Evolutionary conservation across 495 filamentous ascomycete genomes (phyloP), one percentile per base, ranked within the genome.

Genomic region (Penicillium taxi): DNA sequence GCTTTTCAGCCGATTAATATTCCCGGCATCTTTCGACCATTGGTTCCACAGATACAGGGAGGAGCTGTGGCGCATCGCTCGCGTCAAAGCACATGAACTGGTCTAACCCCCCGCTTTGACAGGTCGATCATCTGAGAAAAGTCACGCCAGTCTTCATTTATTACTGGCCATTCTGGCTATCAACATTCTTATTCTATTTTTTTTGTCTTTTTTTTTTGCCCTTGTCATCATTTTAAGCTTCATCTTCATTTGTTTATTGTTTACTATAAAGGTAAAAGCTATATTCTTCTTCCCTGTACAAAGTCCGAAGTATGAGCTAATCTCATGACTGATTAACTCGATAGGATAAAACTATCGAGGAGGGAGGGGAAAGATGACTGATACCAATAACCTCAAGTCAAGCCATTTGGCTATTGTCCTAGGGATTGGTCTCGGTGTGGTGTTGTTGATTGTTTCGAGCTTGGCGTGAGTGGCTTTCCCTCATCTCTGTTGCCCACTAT

Each of bases 351-450:
- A 18, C 16, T 17, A 9, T n/a, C n/a, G n/a, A n/a, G n/a, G n/a
- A 6, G 24, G 30, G 13, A 20, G 26, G 16, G 32, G 21, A 33
- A 44, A 40, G 18, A 44, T 50, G 47, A 43, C 28, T 9, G 50
- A 56, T 29, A 30, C 48, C 23, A 5, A 44, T 24, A 37, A 26
- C 25, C 26, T 54, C 20, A 53, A 56, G 37, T 49, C 52, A 16
- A 53, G 25, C 39, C 57, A 63, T 47, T 56, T 65, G 50, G 58
- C 55, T 27, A 61, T 65, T 39, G 61, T 61, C 33, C 31, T 63
- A 17, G 61, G 61, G n/a, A 52, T 63, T 33, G 61, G 59, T n/a
- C 53, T 65, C 6, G 61, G 57, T 6, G 52, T 65, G 3, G 55
- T 61, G 24, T 34, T 53, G 26, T 35, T 65, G 2, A 61, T 65